Base-by-base conservation (phyloP, 176 grass and related monocot species). In the Cymbopogon citratus region DNA sequence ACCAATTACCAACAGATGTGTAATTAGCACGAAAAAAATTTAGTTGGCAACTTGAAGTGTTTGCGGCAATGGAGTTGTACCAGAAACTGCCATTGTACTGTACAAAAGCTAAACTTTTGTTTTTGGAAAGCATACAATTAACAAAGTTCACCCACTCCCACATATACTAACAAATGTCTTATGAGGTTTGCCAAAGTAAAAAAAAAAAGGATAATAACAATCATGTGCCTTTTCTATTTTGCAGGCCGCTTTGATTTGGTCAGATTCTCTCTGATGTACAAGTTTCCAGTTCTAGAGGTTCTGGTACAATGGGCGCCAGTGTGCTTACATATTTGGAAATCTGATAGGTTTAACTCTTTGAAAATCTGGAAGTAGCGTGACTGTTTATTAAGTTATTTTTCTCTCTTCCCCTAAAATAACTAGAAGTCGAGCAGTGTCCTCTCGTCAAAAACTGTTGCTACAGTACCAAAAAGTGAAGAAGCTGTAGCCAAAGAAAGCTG, bases 11-110 rank as follows among this genome's bases (percentile, higher is more conserved):
- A 75, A 24, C 19, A 54, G 44, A 56, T 5, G 60, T 54, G 14
- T 45, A 68, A 44, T 12, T 54, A 59, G 29, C 71, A 18, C 1
- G 4, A 18, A 51, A 49, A 81, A 59, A 15, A 76, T 69, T 60
- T 21, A 76, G n/a, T 75, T 69, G 62, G 49, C 34, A 52, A 74
- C 34, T 84, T 69, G 19, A 69, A 69, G 49, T 23, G 69, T 12
- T 46, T 49, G 63, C 2, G 26, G 26, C 19, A 73, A 49, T 65
- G 41, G 45, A 44, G 1, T 43, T 66, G 24, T 35, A 78, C 24
- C 13, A 41, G 27, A 66, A 27, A 60, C 56, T 39, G 36, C 62
- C 26, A 18, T 77, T 31, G 31, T 64, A 40, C 60, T 21, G 10
- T 19, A 25, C 28, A 62, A 39, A 34, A 21, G 43, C 36, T 66